These are phyloP conservation scores for Primulina tabacum DNA, from an alignment of 257 asterid species.

Conservation along the genomic window DNA sequence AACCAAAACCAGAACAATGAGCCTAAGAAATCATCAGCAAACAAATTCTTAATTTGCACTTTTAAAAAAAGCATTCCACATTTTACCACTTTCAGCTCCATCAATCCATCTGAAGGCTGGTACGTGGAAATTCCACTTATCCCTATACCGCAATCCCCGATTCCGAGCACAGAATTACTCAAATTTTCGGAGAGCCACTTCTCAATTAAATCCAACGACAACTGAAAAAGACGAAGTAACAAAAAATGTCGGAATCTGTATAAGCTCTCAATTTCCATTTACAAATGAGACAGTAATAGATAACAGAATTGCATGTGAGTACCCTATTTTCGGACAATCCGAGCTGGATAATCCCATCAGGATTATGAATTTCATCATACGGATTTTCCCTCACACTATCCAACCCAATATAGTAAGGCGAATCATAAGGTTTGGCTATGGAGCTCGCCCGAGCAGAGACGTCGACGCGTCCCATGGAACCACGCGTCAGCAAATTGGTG, in stretches of 20 bases:
- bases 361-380: slow-evolving; percentile 50
- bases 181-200: slow-evolving; percentile 62
- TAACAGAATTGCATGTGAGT: not conserved
- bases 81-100: slow-evolving; percentile 79
- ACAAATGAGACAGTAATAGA: slow-evolving; percentile 12
- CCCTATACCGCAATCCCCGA: slow-evolving; percentile 36
- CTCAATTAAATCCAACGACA: slow-evolving; percentile 84
- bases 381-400: slow-evolving; percentile 61
- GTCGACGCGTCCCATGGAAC: slow-evolving; percentile 50
- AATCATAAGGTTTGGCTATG: slow-evolving; percentile 62
- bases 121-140: slow-evolving; percentile 68
- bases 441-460: slow-evolving; percentile 58
- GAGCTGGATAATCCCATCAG: slow-evolving; percentile 78
- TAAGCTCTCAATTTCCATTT: slow-evolving; percentile 6
- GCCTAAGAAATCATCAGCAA: not conserved
- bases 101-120: slow-evolving; percentile 76
- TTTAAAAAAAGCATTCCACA: not conserved
- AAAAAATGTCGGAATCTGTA: not conserved
- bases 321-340: slow-evolving; percentile 89
- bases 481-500: slow-evolving; percentile 55
- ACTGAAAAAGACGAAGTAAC: slow-evolving; percentile 36
- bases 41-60: not conserved
- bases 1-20: not conserved
- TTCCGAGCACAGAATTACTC: slow-evolving; percentile 43
- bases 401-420: slow-evolving; percentile 87